A percentile compares a stretch with the other conserved stretches of the same genome.
Conservation (phyloP, 345 rosid species). For the Laguncularia racemosa region DNA sequence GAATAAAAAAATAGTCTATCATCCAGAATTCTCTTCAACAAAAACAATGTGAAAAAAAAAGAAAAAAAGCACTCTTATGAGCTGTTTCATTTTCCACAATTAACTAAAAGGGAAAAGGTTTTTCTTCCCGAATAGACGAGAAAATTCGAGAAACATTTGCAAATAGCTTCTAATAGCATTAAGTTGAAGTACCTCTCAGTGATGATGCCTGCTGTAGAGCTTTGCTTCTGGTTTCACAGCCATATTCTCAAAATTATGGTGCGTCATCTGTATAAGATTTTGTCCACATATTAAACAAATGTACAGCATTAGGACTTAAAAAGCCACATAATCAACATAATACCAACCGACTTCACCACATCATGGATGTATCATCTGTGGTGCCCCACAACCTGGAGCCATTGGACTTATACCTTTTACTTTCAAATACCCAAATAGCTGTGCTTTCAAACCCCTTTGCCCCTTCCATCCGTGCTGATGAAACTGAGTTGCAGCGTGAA, state of each 20-base stretch:
- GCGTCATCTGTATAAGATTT: constrained; percentile 67
- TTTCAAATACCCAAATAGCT: constrained; percentile 65
- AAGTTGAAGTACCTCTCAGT: constrained; percentile 72
- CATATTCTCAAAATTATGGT: constrained; percentile 96
- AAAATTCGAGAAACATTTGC: not conserved
- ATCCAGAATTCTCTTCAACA: no score
- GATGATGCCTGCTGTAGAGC: constrained; percentile 89
- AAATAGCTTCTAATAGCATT: not conserved
- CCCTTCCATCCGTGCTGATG: constrained; percentile 76
- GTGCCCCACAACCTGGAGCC: constrained; percentile 99
- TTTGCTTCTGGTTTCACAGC: constrained; percentile 90
- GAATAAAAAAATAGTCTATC: no score
- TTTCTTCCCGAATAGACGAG: not conserved
- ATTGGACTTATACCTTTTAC: constrained; percentile 78
- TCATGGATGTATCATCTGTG: constrained; percentile 82
- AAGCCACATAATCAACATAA: not conserved
- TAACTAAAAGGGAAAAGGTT: no score
- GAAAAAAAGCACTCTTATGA: no score
- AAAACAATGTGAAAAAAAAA: no score
- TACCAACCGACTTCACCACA: constrained; percentile 79
- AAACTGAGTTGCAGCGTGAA: constrained; percentile 47
- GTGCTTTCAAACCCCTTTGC: constrained; percentile 94
- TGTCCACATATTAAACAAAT: not conserved
- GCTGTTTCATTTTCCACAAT: no score
- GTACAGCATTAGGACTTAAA: not conserved